Conservation (phyloP, 1,284 basidiomycete species). For the Takashimella koratensis region DNA sequence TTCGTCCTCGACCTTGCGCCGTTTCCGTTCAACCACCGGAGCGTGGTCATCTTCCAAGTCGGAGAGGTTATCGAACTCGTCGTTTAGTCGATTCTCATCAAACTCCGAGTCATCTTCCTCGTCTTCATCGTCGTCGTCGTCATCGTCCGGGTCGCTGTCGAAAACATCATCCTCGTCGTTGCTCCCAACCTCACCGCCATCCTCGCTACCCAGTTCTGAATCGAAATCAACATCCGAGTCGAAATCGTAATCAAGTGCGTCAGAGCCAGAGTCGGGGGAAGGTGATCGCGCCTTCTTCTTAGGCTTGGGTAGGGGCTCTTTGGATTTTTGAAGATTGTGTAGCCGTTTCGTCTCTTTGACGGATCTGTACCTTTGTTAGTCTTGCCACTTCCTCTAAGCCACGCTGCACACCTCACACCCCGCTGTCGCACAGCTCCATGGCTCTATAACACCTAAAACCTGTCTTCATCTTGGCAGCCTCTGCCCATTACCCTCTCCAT, state of each 20-base stretch:
- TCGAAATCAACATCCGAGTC: conserved; percentile 38
- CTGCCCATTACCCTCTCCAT: too few relatives aligned
- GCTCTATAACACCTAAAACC: too few relatives aligned
- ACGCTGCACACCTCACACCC: too few relatives aligned
- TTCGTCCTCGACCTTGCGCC: conserved; percentile 31
- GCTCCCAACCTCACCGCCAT: conserved; percentile 11
- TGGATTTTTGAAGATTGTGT: conserved; percentile 40
- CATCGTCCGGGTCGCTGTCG: conserved; percentile 18
- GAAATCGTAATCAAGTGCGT: conserved; percentile 38
- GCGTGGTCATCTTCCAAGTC: conserved; percentile 8
- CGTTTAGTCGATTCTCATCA: conserved; percentile 19
- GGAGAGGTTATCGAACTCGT: conserved; percentile 22
- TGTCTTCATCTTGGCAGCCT: too few relatives aligned
- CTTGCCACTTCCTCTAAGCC: too few relatives aligned
- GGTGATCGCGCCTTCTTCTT: conserved; percentile 30
- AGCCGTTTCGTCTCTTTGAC: conserved; percentile 47
- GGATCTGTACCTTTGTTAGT: conserved; percentile 26
- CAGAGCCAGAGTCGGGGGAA: conserved; percentile 24
- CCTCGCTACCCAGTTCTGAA: conserved; percentile 14
- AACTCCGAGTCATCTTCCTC: conserved; percentile 19
- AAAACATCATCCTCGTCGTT: conserved; percentile 17
- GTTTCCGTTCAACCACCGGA: conserved; percentile 15
- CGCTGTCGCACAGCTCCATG: too few relatives aligned
- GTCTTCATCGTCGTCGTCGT: conserved; percentile 13
- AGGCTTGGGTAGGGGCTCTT: conserved; percentile 36